Evolutionary conservation across 1,284 basidiomycete genomes (phyloP), one percentile per base, ranked within the genome.

Genomic region (Microbotryum scabiosae): DNA sequence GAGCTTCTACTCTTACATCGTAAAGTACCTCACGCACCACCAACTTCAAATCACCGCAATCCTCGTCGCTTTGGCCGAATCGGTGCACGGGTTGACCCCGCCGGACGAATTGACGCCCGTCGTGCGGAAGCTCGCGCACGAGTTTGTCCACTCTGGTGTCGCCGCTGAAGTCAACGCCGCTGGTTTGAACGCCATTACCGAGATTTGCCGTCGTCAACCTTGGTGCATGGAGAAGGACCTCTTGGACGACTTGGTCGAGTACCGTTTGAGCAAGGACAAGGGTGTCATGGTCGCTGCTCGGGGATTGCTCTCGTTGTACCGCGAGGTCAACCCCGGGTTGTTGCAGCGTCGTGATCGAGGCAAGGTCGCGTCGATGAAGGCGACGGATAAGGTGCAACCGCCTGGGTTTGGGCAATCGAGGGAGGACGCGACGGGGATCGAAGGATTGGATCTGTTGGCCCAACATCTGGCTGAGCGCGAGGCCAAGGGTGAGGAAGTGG

Each of bases 81-180:
- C 90, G 18, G 89, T 94, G 2, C 96, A 99, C 75, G 89, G 93
- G 53, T 82, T 96, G 59, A 97, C 93, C 0, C 94, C 93, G 3
- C 94, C 96, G 0, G 93, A 97, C 73, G 88, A 84, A 4, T 79
- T 99, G 16, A 85, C 84, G 3, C 94, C 96, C 3, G 86, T 94
- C 49, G 80, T 99, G 54, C 83, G 84, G 61, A 99, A 98, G 77
- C 78, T 99, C 57, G 90, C 93, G 0, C 85, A 89, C 70, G 91
- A 97, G 72, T 99, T 99, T 70, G 88, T 99, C 3, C 94, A 98
- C 75, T 94, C 94, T 0, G 96, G 96, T 63, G 96, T 98, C 5
- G 90, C 90, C 4, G 67, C 71, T 36, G 93, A 98, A 75, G 92
- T 98, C 70, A 88, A 97, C 60, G 86, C 93, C 0, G 96, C 94